A percentile compares a stretch with the other conserved stretches of the same genome.
Evolutionary conservation across 2,329 filamentous ascomycete genomes (phyloP).

Genomic region (Alternaria sp.): DNA sequence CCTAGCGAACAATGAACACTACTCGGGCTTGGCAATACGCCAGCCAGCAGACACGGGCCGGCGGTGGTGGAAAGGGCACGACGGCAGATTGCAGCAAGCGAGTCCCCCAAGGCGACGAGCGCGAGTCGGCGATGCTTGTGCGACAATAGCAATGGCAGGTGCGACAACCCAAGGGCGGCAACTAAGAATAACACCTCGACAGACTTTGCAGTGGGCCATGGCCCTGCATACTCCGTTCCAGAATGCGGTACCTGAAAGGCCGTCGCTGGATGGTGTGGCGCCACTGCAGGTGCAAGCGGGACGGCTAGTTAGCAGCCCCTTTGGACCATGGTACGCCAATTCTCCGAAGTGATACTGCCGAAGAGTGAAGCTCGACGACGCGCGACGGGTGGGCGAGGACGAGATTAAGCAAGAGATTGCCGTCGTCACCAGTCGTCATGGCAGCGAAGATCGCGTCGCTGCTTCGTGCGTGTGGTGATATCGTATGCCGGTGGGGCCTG

Average conservation of each 20-base stretch:
- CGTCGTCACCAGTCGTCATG: neutral
- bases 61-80: slow-evolving; percentile 1
- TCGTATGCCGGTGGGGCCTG: slow-evolving; percentile 8
- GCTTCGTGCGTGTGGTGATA: neutral
- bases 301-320: slow-evolving; percentile 3
- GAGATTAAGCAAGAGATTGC: neutral
- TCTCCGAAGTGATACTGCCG: neutral
- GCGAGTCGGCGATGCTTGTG: neutral
- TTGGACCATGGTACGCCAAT: slow-evolving; percentile 3
- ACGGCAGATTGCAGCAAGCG: slow-evolving; percentile 4
- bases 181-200: slow-evolving; percentile 7
- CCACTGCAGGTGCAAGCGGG: slow-evolving; percentile 11
- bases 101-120: neutral
- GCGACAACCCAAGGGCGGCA: slow-evolving; percentile 3
- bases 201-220: slow-evolving; percentile 2
- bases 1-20: slow-evolving; percentile 3
- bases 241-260: slow-evolving; percentile 10
- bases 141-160: neutral
- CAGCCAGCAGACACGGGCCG: slow-evolving; percentile 12
- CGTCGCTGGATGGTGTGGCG: slow-evolving; percentile 6
- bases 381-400: neutral
- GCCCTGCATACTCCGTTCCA: slow-evolving; percentile 11
- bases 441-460: neutral
- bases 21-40: slow-evolving; percentile 20
- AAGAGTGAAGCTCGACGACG: neutral